Base-by-base conservation (phyloP, 2,329 filamentous ascomycete species). In the Xylaria sp. region DNA sequence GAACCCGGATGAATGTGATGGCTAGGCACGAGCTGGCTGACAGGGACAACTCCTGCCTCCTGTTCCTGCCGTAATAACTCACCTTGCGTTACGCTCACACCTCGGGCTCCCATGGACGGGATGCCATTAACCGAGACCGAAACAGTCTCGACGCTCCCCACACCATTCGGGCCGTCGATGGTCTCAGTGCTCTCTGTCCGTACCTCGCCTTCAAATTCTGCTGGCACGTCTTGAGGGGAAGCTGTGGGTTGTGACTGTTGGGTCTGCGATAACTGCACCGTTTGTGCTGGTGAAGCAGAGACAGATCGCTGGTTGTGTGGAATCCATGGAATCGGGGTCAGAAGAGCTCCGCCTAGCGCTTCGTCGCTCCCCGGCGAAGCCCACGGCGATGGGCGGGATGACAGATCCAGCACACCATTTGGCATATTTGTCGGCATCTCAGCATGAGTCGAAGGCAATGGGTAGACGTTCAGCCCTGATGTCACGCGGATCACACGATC, bases 261-360 rank as follows among this genome's bases (percentile, higher is more conserved):
- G 46, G 61, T 1, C 15, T 65, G 67, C n/a, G 58, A 28, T 39
- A 54, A 39, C 18, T 65, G 66, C 23, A 52, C 39, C 25, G 56
- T 33, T 66, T 73, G 70, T 28, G 72, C 46, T 74, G 68, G 18
- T 48, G 77, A 61, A 5, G 65, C 62, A 18, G 72, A 62, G 54
- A 74, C 69, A 2, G 73, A 71, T 23, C 75, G 73, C 36, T 77
- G 77, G 62, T 76, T 76, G 49, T 72, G 72, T 23, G 79, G 73
- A 60, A 98, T 83, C 96, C 96, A 99, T 0, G 94, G 93, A 66
- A 99, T 98, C 0, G 95, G 96, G 0, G 95, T 98, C 59, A 99
- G 85, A 20, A 98, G 85, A 0, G 96, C 96, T 7, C 96, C 96
- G 25, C 95, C 95, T 1, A 98, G 84, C 13, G 91, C 92, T 79